These are phyloP conservation scores for Plectosphaerella sp. DNA, from an alignment of 2,329 filamentous ascomycete genomes.

Conservation along the genomic window DNA sequence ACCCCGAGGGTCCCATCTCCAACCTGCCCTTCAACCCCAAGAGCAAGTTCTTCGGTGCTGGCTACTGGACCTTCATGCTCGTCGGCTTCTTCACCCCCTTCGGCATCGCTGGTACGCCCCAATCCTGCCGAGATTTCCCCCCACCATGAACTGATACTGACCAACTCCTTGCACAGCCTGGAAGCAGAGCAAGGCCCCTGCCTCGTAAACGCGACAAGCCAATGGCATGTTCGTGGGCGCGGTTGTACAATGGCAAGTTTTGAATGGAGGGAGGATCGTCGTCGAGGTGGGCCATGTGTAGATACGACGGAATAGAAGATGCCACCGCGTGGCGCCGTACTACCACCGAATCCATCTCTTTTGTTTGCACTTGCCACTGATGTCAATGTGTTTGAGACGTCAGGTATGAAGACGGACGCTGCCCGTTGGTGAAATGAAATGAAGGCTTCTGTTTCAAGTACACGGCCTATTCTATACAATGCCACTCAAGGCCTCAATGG, in stretches of 20 bases:
- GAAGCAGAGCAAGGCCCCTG: constrained; percentile 33
- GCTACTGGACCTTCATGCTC: constrained; percentile 72
- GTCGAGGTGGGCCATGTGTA: background rate
- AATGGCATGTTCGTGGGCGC: background rate
- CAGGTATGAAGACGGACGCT: background rate
- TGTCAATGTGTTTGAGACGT: background rate
- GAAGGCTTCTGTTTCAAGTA: background rate
- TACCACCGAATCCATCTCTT: background rate
- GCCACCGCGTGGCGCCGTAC: background rate
- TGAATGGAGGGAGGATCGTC: background rate
- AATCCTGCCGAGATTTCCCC: constrained; percentile 10
- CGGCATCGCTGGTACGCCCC: constrained; percentile 54
- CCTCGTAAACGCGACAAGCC: constrained; percentile 24
- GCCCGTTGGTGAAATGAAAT: background rate
- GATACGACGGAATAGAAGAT: constrained; percentile 1
- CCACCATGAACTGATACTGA: background rate
- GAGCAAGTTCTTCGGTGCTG: constrained; percentile 76
- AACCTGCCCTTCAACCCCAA: constrained; percentile 97
- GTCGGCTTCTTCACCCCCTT: constrained; percentile 58
- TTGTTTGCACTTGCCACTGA: background rate
- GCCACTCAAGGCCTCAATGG: background rate
- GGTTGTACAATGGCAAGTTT: constrained; percentile 1
- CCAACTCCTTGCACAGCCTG: constrained; percentile 34
- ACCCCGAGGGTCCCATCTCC: constrained; percentile 89
- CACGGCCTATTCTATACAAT: too few relatives aligned